Conservation (phyloP, 2,329 filamentous ascomycete genomes). For the Aspergillus sergii region DNA sequence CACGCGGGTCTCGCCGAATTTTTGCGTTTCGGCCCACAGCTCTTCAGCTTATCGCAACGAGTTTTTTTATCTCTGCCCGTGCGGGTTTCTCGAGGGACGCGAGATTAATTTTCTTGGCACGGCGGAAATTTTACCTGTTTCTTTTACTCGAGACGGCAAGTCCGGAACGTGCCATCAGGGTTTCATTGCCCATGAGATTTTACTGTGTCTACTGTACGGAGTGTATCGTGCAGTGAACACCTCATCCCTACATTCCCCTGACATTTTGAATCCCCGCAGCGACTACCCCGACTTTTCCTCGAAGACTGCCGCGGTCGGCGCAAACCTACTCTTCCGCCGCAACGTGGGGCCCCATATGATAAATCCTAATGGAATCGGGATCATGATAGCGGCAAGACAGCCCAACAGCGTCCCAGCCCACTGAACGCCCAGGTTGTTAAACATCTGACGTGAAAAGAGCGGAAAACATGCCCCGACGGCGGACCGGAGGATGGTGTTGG, state of each 20-base stretch:
- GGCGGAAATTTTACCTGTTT: neutral
- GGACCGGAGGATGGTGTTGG: slow-evolving; percentile 43
- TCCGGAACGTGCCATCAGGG: neutral
- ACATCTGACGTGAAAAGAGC: slow-evolving; percentile 41
- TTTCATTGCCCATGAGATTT: neutral
- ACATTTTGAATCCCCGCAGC: neutral
- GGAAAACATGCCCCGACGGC: slow-evolving; percentile 39
- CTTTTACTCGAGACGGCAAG: neutral
- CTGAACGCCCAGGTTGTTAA: slow-evolving; percentile 39
- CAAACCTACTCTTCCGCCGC: slow-evolving; percentile 32
- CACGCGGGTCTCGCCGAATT: slow-evolving; percentile 17
- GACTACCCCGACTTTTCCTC: slow-evolving; percentile 15
- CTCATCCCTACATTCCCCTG: neutral
- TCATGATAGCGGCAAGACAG: slow-evolving; percentile 38
- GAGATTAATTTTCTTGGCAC: slow-evolving; percentile 1
- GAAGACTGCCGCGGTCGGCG: slow-evolving; percentile 20
- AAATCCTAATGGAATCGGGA: slow-evolving; percentile 42
- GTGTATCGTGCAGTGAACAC: neutral
- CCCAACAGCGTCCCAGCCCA: slow-evolving; percentile 45
- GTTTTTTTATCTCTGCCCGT: neutral
- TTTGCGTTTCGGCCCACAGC: neutral
- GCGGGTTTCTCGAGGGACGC: neutral
- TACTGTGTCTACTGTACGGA: neutral
- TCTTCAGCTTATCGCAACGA: neutral
- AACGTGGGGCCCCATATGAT: slow-evolving; percentile 34